Evolutionary conservation across 2,329 filamentous ascomycete genomes (phyloP).

Genomic region (Tolypocladium inflatum): DNA sequence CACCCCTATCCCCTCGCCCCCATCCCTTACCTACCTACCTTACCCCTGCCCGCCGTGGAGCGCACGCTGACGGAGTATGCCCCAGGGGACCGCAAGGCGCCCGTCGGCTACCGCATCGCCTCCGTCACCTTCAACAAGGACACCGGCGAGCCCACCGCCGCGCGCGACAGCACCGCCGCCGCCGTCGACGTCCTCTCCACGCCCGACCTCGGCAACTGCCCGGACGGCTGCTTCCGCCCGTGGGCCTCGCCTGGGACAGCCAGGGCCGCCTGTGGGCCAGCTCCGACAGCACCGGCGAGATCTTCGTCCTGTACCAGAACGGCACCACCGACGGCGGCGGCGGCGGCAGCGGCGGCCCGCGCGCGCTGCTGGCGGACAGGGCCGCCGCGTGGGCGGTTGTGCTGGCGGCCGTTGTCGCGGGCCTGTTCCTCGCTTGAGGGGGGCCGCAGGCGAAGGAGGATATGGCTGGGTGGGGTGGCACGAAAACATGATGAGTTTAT

Average conservation of each 20-base stretch:
- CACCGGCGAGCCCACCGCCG: slow-evolving; percentile 30
- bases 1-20: not conserved
- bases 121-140: slow-evolving; percentile 25
- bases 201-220: slow-evolving; percentile 40
- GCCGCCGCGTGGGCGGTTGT: slow-evolving; percentile 13
- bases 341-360: slow-evolving; percentile 1
- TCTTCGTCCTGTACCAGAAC: slow-evolving; percentile 42
- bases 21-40: not conserved
- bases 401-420: slow-evolving; percentile 16
- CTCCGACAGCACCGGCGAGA: slow-evolving; percentile 55
- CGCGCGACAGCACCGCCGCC: slow-evolving; percentile 33
- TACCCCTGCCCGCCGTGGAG: not conserved
- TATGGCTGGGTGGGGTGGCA: not conserved
- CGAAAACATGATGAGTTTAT: not conserved
- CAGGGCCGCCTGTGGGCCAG: slow-evolving; percentile 51
- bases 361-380: not conserved
- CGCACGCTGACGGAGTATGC: not conserved
- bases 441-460: not conserved
- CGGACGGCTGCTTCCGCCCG: slow-evolving; percentile 50
- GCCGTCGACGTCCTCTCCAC: slow-evolving; percentile 47
- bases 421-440: slow-evolving; percentile 17
- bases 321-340: slow-evolving; percentile 3
- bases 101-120: slow-evolving; percentile 37
- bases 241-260: slow-evolving; percentile 43
- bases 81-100: slow-evolving; percentile 30